Conservation (phyloP, 768 basidiomycete species). For the Cyclocybe aegerita region DNA sequence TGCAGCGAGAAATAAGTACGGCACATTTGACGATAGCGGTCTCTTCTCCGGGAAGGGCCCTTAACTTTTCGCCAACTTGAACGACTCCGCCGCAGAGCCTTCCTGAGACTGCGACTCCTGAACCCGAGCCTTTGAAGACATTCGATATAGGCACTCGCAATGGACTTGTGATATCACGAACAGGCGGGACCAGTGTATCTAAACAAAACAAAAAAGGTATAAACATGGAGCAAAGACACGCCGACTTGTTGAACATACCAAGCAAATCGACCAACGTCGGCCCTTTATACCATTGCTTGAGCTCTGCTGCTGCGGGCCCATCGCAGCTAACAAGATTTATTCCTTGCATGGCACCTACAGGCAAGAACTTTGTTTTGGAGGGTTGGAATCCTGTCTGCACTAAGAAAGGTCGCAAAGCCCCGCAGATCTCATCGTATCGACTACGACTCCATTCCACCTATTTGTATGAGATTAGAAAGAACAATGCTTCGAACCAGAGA, state of each 20-base stretch:
- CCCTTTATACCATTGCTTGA: constrained; percentile 81
- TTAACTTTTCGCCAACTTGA: constrained; percentile 86
- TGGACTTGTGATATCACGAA: constrained; percentile 72
- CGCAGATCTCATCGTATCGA: constrained; percentile 85
- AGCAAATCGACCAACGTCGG: constrained; percentile 82
- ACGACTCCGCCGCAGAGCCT: constrained; percentile 85
- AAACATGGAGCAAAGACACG: not conserved
- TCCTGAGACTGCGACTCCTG: constrained; percentile 78
- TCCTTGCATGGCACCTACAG: constrained; percentile 88
- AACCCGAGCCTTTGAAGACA: constrained; percentile 87
- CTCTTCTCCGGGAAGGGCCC: constrained; percentile 92
- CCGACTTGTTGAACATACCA: constrained; percentile 43
- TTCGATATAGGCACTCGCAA: constrained; percentile 91
- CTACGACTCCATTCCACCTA: constrained; percentile 86
- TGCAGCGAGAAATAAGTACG: not conserved
- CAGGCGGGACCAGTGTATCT: constrained; percentile 80
- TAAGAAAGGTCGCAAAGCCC: constrained; percentile 75
- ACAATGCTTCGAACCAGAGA: not conserved
- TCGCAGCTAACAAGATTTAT: constrained; percentile 69
- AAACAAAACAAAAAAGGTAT: not conserved
- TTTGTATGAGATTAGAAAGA: not conserved
- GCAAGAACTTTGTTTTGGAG: constrained; percentile 80
- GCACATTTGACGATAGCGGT: constrained; percentile 73
- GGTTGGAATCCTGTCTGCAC: constrained; percentile 83
- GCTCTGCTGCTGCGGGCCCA: constrained; percentile 40